These are phyloP conservation scores for Cicer chorassanicum DNA, from an alignment of 306 rosid genomes.

Conservation along the genomic window DNA sequence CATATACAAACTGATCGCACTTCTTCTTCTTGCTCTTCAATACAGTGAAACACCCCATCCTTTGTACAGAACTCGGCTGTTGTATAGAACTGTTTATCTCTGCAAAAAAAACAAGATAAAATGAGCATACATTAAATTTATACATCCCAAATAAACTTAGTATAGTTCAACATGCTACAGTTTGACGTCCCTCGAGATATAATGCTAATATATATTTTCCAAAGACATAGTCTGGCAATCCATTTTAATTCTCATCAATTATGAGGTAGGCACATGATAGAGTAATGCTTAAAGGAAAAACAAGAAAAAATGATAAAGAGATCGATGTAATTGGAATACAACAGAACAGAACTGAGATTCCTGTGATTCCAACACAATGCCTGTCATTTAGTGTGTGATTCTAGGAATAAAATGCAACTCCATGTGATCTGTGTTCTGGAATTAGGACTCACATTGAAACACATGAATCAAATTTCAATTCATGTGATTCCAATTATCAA, in stretches of 20 bases:
- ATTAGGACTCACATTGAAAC: background rate
- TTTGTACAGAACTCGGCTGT: constrained; percentile 45
- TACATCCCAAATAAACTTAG: constrained; percentile 28
- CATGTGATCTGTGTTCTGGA: background rate
- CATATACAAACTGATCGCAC: constrained; percentile 54
- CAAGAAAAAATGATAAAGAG: constrained; percentile 26
- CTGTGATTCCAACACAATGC: background rate
- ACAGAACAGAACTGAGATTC: background rate
- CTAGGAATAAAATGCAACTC: constrained; percentile 2
- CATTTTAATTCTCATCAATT: constrained; percentile 4
- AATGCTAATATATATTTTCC: background rate
- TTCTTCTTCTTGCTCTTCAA: constrained; percentile 89
- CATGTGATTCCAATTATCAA: background rate
- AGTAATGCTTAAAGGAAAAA: constrained; percentile 21
- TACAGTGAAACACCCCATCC: constrained; percentile 91
- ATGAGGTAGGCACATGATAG: constrained; percentile 6
- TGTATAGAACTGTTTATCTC: constrained; percentile 45
- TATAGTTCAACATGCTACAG: background rate
- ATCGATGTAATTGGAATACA: too few relatives aligned
- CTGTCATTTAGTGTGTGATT: background rate
- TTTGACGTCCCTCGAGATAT: constrained; percentile 10
- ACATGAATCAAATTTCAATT: background rate
- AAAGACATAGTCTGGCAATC: background rate
- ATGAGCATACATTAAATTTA: constrained; percentile 34
- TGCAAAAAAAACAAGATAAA: constrained; percentile 48